Percentiles rank a stretch among this genome's conserved stretches.
These are phyloP conservation scores for Sporothrix luriei DNA, from an alignment of 2,329 filamentous ascomycete genomes.

Conservation along the genomic window DNA sequence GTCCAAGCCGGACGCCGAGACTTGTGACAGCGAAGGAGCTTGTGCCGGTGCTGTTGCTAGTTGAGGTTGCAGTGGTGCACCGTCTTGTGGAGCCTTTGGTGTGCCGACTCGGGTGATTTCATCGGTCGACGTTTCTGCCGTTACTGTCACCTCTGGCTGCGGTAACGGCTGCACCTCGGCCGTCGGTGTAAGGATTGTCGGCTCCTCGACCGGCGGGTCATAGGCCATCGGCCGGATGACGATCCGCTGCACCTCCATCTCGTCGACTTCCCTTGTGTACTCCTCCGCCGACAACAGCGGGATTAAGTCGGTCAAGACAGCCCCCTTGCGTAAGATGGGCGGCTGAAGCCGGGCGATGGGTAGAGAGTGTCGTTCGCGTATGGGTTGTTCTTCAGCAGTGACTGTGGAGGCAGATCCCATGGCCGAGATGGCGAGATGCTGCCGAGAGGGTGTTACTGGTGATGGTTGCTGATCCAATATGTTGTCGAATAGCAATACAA, in stretches of 20 bases:
- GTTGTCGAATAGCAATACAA: not conserved
- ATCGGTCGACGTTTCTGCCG: not conserved
- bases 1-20: not conserved
- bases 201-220: too few relatives aligned
- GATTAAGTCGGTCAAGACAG: not conserved
- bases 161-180: not conserved
- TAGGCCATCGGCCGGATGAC: not conserved
- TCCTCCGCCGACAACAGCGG: not conserved
- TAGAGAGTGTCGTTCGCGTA: not conserved
- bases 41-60: not conserved
- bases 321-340: not conserved
- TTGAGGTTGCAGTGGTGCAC: not conserved
- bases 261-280: not conserved
- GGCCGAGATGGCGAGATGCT: not conserved
- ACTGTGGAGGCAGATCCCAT: too few relatives aligned
- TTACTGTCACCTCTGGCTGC: not conserved
- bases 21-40: not conserved
- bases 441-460: not conserved
- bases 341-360: not conserved
- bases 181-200: too few relatives aligned
- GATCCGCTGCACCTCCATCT: conserved; percentile 12
- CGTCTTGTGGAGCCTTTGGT: too few relatives aligned
- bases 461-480: not conserved
- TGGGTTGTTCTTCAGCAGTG: not conserved
- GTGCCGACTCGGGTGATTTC: not conserved